A percentile compares a stretch with the other conserved stretches of the same genome.
Evolutionary conservation across 2,329 filamentous ascomycete genomes (phyloP).

Genomic region (Fusarium citri): DNA sequence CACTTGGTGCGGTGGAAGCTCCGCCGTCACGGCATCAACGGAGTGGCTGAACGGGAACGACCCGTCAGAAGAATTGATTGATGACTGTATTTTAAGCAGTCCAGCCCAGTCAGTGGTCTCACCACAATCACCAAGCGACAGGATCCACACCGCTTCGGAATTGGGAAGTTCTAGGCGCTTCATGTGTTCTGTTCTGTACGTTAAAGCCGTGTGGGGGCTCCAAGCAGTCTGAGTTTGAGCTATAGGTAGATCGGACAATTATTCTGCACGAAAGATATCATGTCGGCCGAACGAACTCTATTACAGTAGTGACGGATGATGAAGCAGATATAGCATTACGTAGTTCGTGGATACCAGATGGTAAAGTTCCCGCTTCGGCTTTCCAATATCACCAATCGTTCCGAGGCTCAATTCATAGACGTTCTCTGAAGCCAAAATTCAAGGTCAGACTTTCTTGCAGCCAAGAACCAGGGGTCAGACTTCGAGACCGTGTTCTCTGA

Average conservation of each 20-base stretch:
- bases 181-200: not conserved
- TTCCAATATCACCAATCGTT: not conserved
- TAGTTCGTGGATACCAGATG: not conserved
- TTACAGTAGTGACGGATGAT: constrained; percentile 1
- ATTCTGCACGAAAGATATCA: not conserved
- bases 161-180: not conserved
- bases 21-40: constrained; percentile 31
- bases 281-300: constrained; percentile 17
- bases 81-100: constrained; percentile 1
- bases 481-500: constrained; percentile 36
- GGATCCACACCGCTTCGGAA: constrained; percentile 31
- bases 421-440: constrained; percentile 15
- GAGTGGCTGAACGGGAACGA: constrained; percentile 33
- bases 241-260: constrained; percentile 2
- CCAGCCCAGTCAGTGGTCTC: not conserved
- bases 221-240: not conserved
- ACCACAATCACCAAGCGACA: not conserved
- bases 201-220: constrained; percentile 13
- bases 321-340: constrained; percentile 2
- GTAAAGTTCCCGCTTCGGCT: not conserved
- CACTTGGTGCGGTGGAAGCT: constrained; percentile 10
- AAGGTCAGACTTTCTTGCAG: constrained; percentile 27
- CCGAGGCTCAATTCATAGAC: not conserved
- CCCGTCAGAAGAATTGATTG: constrained; percentile 3
- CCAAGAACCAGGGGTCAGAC: constrained; percentile 28